Conservation (phyloP, 2,329 filamentous ascomycete genomes). For the Verticillium longisporum region DNA sequence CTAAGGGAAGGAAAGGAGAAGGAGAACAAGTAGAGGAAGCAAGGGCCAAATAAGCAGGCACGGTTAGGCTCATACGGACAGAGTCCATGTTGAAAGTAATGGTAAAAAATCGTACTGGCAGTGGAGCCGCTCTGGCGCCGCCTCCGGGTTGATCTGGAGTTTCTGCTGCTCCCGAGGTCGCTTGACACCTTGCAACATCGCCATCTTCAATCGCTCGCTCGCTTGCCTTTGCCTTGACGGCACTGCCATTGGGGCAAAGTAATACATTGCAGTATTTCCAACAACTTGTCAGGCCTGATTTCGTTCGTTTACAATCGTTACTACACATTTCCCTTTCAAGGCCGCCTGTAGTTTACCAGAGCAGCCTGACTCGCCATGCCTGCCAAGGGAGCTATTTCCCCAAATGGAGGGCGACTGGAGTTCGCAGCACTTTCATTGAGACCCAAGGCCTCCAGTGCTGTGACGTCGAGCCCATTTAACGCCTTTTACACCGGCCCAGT, state of each 20-base stretch:
- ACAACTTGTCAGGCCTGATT: neutral
- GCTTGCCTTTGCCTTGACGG: neutral
- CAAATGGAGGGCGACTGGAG: neutral
- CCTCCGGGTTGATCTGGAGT: neutral
- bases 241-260: neutral
- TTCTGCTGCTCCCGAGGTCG: neutral
- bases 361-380: neutral
- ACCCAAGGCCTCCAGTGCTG: neutral
- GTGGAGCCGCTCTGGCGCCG: too few species aligned
- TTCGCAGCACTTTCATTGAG: neutral
- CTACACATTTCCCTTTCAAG: too few species aligned
- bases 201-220: neutral
- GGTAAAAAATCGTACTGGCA: neutral
- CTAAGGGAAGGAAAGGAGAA: slow-evolving; percentile 26
- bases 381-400: too few species aligned
- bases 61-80: neutral
- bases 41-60: neutral
- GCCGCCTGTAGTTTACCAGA: neutral
- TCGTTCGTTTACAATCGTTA: too few species aligned
- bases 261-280: neutral
- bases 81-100: neutral
- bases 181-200: neutral
- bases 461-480: neutral
- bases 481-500: neutral
- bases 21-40: neutral